Base-by-base conservation (phyloP, 2,329 filamentous ascomycete species). In the Fusarium sp. region DNA sequence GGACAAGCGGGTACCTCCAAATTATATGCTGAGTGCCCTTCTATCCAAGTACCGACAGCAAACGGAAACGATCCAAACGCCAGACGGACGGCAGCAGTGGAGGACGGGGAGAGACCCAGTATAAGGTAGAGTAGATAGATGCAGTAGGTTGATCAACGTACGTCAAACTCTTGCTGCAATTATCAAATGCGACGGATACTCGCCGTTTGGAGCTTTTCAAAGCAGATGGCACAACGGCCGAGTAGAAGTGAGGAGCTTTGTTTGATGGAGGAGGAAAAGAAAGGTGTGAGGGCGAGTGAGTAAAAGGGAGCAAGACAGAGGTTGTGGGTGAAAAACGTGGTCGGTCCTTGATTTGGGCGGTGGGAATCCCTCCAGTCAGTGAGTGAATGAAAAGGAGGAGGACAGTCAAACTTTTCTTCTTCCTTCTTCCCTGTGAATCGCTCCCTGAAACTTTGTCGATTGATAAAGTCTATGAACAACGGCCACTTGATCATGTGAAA, bases 271-370 rank as follows among this genome's bases (percentile, higher is more conserved):
- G 52, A 68, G 32, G 38, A 69, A 55, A 48, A 55, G 59, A 55
- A 48, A 51, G 59, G 48, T 56, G 64, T 63, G 63, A 68, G 71
- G 58, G 61, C 61, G 72, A 72, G 59, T 69, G 72, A 72, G 59
- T 66, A 65, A 65, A 73, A 68, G 69, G 56, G 71, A 71, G 58
- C 70, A 70, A 58, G 71, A 71, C 66, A 72, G 56, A 68, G 58
- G 63, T 68, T 68, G 68, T 74, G 72, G 67, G 68, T 28, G 36
- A 70, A 74, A 74, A 74, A 74, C 68, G 72, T 74, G 71, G 71
- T 73, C 69, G 67, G 62, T 73, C 65, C 69, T 62, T 67, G 60
- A 52, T 73, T 62, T 73, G 71, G 68, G 72, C 64, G 72, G 72
- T 74, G 64, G 72, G 62, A 68, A 56, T 62, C 47, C 36, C 42